Evolutionary conservation across 2,329 filamentous ascomycete species (phyloP).

Genomic region (Lachnellula suecica): DNA sequence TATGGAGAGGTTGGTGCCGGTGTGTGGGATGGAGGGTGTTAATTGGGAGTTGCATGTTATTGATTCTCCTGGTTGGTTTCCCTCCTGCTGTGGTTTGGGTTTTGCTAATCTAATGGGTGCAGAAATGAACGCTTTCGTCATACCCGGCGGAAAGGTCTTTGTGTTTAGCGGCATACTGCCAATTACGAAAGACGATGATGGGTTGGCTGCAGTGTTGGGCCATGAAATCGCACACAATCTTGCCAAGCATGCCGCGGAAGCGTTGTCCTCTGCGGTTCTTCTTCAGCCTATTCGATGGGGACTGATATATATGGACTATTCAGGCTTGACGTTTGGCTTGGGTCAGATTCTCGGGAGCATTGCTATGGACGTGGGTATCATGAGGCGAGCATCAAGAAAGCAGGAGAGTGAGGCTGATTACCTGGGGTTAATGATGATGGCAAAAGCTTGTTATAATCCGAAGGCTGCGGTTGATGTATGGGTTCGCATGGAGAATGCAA

Average conservation of each 20-base stretch:
- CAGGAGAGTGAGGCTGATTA: constrained; percentile 80
- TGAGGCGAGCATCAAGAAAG: constrained; percentile 64
- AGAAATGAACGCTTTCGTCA: constrained; percentile 70
- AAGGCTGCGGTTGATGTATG: constrained; percentile 65
- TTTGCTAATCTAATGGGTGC: background rate
- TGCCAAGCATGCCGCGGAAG: constrained; percentile 67
- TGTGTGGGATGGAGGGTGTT: constrained; percentile 56
- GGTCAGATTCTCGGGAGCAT: constrained; percentile 24
- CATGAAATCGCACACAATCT: constrained; percentile 81
- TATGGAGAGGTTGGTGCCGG: constrained; percentile 64
- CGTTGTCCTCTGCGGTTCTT: constrained; percentile 43
- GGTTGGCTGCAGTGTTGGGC: constrained; percentile 71
- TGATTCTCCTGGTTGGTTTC: constrained; percentile 52
- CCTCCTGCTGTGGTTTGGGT: background rate
- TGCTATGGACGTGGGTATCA: constrained; percentile 59
- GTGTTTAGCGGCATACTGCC: constrained; percentile 72
- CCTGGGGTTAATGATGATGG: constrained; percentile 81
- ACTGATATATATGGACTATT: constrained; percentile 34
- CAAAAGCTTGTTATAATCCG: constrained; percentile 75
- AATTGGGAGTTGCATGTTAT: constrained; percentile 76
- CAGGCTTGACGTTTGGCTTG: constrained; percentile 23
- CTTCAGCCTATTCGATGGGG: constrained; percentile 38
- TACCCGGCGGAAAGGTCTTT: constrained; percentile 78
- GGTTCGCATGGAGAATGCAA: constrained; percentile 60
- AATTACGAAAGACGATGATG: constrained; percentile 66